Evolutionary conservation across 495 filamentous ascomycete species (phyloP).

Genomic region (Penicillium parvum): DNA sequence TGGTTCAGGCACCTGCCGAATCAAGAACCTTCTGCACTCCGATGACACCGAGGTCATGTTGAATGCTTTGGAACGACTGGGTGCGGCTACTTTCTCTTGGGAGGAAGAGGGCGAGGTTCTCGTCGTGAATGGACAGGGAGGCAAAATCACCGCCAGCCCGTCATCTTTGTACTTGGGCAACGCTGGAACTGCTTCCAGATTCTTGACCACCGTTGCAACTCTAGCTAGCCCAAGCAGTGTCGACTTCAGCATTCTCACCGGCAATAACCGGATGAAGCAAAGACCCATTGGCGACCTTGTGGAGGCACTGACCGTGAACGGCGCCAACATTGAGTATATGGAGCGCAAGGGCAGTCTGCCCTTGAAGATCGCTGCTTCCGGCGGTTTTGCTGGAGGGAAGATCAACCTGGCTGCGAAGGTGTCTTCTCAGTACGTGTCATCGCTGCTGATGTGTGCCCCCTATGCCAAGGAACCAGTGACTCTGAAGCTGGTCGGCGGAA

Average conservation of each 20-base stretch:
- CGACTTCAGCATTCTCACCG: conserved; percentile 75
- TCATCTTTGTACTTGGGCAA: conserved; percentile 89
- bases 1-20: conserved; percentile 77
- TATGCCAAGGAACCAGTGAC: conserved; percentile 94
- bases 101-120: conserved; percentile 88
- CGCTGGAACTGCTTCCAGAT: conserved; percentile 91
- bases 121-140: conserved; percentile 85
- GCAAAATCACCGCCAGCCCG: conserved; percentile 69
- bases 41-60: conserved; percentile 98
- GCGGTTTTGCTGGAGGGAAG: conserved; percentile 83
- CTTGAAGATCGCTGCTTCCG: conserved; percentile 72
- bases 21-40: conserved; percentile 90
- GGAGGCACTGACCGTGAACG: conserved; percentile 80
- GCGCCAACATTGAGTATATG: conserved; percentile 75
- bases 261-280: conserved; percentile 95
- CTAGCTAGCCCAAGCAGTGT: conserved; percentile 65
- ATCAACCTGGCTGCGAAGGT: conserved; percentile 92
- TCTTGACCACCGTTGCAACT: conserved; percentile 88
- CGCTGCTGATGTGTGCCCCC: conserved; percentile 92
- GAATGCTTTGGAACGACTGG: conserved; percentile 73
- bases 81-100: conserved; percentile 91
- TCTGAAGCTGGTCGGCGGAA: conserved; percentile 82
- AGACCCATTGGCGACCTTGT: conserved; percentile 93
- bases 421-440: conserved; percentile 96
- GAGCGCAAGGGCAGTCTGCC: conserved; percentile 76